Conservation (phyloP, 148 eudicot species). For the Agrostemma githago region DNA sequence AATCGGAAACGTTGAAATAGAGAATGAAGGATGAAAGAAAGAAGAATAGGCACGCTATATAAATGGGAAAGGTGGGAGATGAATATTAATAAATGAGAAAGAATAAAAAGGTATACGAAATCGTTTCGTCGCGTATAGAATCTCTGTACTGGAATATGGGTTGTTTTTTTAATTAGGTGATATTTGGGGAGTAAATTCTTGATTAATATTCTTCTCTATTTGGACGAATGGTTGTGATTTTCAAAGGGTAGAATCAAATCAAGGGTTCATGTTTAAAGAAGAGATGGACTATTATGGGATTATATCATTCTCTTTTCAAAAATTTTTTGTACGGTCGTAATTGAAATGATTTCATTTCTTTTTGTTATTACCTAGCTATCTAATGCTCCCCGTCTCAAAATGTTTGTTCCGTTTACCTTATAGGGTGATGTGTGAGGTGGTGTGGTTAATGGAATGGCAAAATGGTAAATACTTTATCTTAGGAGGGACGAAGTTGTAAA, state of each 20-base stretch:
- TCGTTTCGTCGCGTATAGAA: slow-evolving; percentile 47
- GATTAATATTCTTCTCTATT: slow-evolving; percentile 4
- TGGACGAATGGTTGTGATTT: neutral
- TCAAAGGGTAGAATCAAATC: neutral
- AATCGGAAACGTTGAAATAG: slow-evolving; percentile 7
- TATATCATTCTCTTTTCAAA: neutral
- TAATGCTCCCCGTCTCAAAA: too few relatives aligned
- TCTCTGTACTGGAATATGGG: neutral
- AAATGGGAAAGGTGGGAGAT: neutral
- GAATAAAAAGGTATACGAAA: slow-evolving; percentile 4
- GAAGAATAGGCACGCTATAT: neutral
- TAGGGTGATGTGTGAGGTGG: too few relatives aligned
- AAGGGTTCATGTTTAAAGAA: slow-evolving; percentile 5
- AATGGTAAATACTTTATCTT: too few relatives aligned
- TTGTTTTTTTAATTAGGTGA: neutral
- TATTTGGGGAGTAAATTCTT: neutral
- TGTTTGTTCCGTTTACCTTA: too few relatives aligned
- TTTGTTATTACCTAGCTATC: too few relatives aligned
- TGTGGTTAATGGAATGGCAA: too few relatives aligned
- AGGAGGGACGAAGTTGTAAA: too few relatives aligned
- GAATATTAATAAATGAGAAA: neutral
- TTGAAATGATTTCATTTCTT: too few relatives aligned
- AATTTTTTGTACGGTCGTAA: neutral
- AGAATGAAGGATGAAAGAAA: neutral
- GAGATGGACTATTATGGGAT: neutral